Evolutionary conservation across 2,329 filamentous ascomycete species (phyloP), one percentile per base, ranked within the genome.

Genomic region (Aspergillus novofumigatus): DNA sequence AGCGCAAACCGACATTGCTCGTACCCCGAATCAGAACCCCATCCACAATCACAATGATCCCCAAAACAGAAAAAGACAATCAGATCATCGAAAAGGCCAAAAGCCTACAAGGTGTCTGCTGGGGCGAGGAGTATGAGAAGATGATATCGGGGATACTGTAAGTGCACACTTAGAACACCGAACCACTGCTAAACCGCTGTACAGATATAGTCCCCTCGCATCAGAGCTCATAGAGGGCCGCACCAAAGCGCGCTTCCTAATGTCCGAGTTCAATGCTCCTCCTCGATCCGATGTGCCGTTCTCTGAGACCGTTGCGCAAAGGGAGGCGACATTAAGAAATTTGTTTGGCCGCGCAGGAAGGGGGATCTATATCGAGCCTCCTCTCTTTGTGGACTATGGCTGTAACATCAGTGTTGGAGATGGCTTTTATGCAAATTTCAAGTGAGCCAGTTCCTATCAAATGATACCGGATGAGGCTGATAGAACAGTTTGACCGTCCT

Each of bases 401-500:
- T 38, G 32, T 1, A 38, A 38, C 32, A 38, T 38, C 32, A 38
- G 52, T 11, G 50, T 64, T 41, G 64, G 58, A 3, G 55, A 59
- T 9, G 32, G 38, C 4, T 62, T 64, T 17, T 66, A 62, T 38
- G 62, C 61, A 20, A 65, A 66, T 11, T 66, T 66, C 42, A 57
- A 59, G 55, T 63, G 32, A 17, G 55, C 58, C 6, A 8, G 11
- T 2, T 11, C 3, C n/a, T 21, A 9, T 47, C 10, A 20, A 23
- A 4, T 26, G 77, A 10, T 85, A 3, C 14, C 7, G 14, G 5
- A 38, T 7, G 32, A 3, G 3, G 85, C 25, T 53, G 7, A 17
- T 23, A 6, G 5, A 5, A 23, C 67, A 88, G 87, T 62, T 78
- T 83, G n/a, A 63, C 76, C 0, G 77, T 83, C 38, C 66, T 82